These are phyloP conservation scores for Phytophthora hibernalis DNA, from an alignment of 352 stramenopile genomes.

Conservation along the genomic window DNA sequence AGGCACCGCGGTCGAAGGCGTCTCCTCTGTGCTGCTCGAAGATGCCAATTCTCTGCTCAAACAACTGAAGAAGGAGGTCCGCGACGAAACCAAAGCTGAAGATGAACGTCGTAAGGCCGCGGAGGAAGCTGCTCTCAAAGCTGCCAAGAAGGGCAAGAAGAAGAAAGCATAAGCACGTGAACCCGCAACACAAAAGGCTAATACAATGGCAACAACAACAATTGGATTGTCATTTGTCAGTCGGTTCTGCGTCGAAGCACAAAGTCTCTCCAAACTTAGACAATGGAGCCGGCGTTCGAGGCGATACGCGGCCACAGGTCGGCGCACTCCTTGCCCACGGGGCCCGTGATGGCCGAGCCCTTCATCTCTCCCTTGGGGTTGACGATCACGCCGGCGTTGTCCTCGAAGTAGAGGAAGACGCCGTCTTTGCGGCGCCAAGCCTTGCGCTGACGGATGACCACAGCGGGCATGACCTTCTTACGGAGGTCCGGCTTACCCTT, in stretches of 20 bases:
- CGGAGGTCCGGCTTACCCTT: constrained; percentile 99
- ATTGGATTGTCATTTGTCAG: constrained; percentile 43
- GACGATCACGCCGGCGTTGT: constrained; percentile 99
- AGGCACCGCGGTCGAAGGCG: constrained; percentile 49
- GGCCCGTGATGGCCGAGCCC: constrained; percentile 99
- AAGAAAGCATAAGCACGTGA: constrained; percentile 57
- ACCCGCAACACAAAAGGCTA: constrained; percentile 1
- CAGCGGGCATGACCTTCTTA: constrained; percentile 99
- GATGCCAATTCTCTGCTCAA: constrained; percentile 65
- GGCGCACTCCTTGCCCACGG: constrained; percentile 99
- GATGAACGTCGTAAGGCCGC: constrained; percentile 76
- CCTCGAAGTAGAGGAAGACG: constrained; percentile 99
- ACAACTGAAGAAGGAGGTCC: constrained; percentile 85
- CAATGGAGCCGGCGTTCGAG: constrained; percentile 99
- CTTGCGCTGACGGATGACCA: constrained; percentile 99
- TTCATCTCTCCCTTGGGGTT: constrained; percentile 99
- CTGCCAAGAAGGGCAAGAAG: constrained; percentile 84
- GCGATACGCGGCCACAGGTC: constrained; percentile 99
- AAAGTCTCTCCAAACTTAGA: constrained; percentile 84
- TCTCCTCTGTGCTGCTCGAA: constrained; percentile 66
- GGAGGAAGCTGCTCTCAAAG: constrained; percentile 77
- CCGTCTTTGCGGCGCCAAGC: constrained; percentile 99
- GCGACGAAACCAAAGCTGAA: constrained; percentile 78
- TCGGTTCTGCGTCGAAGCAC: constrained; percentile 23
- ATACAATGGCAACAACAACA: constrained; percentile 39